Evolutionary conservation across 352 stramenopile species (phyloP), one percentile per base, ranked within the genome.

Genomic region (Globisporangium yorkense): DNA sequence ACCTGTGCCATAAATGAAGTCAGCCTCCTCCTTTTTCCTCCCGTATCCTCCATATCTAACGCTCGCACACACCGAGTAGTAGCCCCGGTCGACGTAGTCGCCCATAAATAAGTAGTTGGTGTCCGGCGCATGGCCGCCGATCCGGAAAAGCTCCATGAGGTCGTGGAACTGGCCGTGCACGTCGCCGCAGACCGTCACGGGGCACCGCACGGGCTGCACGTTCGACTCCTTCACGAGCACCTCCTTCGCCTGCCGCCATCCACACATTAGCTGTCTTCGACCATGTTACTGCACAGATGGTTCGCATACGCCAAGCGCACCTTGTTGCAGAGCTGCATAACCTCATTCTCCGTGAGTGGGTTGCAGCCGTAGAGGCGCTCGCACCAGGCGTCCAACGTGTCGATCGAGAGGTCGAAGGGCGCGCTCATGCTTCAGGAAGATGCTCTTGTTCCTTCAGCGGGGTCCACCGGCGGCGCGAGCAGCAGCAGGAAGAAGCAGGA

Each of bases 51-150:
- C 37, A 43, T 4, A 43, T 18, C 35, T 40, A 15, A 33, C 31
- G 9, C 24, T 40, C 13, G 41, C 1, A 46, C 64, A 51, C 61
- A 83, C 72, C 54, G 93, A 98, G 71, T 98, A 98, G 72, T 98
- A 98, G n/a, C 97, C 97, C 62, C 97, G 75, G 77, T 99, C 97
- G n/a, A 99, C 97, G 68, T 99, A 99, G 77, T 99, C 97, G 46
- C 97, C 97, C 89, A 99, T 97, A 72, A 99, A 99, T 55, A 99
- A 75, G 77, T 99, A 99, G 75, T 99, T 99, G 16, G 95, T 97
- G 66, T 96, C 80, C 16, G 89, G 89, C 33, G 78, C 68, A 53
- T 97, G 77, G 40, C 89, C 89, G 27, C 89, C 89, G 51, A 97
- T 96, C 47, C 81, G 66, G 58, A 87, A 88, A 18, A 84, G 70